Base-by-base conservation (phyloP, 116 monocot species). In the Dioscorea cayenensis region DNA sequence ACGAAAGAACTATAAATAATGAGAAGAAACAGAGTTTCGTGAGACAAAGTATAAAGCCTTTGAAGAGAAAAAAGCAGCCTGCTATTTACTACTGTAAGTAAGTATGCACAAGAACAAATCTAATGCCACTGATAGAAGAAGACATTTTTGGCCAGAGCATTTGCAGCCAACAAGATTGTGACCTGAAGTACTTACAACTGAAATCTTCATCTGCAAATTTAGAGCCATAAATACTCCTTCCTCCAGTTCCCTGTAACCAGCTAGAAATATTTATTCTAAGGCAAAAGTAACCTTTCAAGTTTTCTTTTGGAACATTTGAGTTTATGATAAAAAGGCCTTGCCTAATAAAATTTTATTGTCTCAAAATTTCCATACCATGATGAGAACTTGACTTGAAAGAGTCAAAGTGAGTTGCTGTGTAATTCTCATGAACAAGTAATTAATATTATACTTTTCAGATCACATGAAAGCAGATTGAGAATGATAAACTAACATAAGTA, bases 211-310 rank as follows among this genome's bases (percentile, higher is more conserved):
- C 90, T 21, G 85, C 61, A 72, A 94, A 94, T 60, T 68, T 62
- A 61, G 79, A 62, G 48, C 94, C 94, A 81, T 94, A 94, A n/a
- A 90, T 87, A 65, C 90, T 90, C 64, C 75, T 94, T 74, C 94
- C 94, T 60, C 94, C 94, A 73, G 94, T 94, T 77, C 94, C 94
- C 94, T 94, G 70, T 37, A 68, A 14, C 55, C 72, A 65, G 71
- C 35, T 32, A 77, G 36, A 66, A 43, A 67, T 6, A 73, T 43
- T 43, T 43, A 43, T 8, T 12, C 43, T 9, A 43, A 43, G 43
- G 43, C 43, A 43, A 43, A 43, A 43, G 12, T 10, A 6, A 9
- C 9, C 9, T 9, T 43, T 12, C 43, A 51, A 38, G 22, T 43
- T 72, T 61, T 55, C 55, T 55, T 55, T n/a, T n/a, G 17, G 55